Evolutionary conservation across 1,284 basidiomycete species (phyloP), one percentile per base, ranked within the genome.

Genomic region (Ganoderma leucocontextum): DNA sequence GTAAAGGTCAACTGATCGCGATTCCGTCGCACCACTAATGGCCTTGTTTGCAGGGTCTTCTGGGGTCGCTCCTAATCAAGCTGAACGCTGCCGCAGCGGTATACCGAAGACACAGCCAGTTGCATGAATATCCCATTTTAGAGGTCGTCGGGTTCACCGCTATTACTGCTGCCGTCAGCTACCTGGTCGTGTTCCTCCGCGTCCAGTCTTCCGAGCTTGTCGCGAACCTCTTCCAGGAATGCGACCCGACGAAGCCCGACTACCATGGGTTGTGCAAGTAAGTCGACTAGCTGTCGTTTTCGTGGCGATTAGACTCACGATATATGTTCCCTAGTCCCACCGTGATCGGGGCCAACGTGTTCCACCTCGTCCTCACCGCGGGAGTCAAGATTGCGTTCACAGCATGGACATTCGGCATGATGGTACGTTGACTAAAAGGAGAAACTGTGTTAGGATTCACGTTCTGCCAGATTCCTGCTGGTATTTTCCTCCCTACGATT

Each of bases 221-320:
- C 2, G 85, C 90, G 8, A 91, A 91, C 73, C 82, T 93, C 5
- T 92, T 93, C 76, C 87, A 89, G 74, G 91, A 93, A 76, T 93
- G 91, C 73, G 90, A 91, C 76, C 80, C 87, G 8, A 80, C 80
- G 10, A 90, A 86, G 74, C 84, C 85, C 9, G 90, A 92, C 75
- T 91, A 87, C 75, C 90, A 91, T 74, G 90, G 91, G 2, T 80
- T 92, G 39, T 92, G 91, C 90, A 91, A 92, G 91, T 91, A 74
- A 25, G 47, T 25, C 70, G 89, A 73, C 17, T 15, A 55, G 64
- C 41, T 70, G 17, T 19, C 60, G n/a, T 29, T 15, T 62, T 10
- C n/a, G 35, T 0, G 19, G 41, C 36, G 8, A 36, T n/a, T n/a
- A n/a, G 59, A 65, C 62, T 72, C 10, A 65, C 41, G 60, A 25